Evolutionary conservation across 768 basidiomycete species (phyloP).

Genomic region (Boletales sp.): DNA sequence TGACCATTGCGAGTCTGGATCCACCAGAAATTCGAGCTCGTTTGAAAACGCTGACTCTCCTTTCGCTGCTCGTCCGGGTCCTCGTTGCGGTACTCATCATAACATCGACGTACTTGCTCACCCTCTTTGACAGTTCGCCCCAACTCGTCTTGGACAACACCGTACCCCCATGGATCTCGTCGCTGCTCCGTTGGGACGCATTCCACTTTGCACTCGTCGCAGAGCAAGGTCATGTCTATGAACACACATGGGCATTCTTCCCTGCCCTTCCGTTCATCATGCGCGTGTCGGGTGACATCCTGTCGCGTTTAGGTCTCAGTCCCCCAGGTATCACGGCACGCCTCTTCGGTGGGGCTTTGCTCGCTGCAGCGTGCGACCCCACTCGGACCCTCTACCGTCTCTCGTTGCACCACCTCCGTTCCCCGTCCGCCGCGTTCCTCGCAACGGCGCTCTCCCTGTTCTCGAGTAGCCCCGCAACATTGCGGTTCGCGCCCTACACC

Average conservation of each 20-base stretch:
- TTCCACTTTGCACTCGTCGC: constrained; percentile 80
- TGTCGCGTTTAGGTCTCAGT: constrained; percentile 10
- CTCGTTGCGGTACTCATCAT: constrained; percentile 16
- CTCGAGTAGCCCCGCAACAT: constrained; percentile 74
- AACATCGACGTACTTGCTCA: constrained; percentile 17
- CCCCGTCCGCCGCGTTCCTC: constrained; percentile 56
- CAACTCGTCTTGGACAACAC: constrained; percentile 13
- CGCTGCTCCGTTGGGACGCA: constrained; percentile 79
- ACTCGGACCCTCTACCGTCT: constrained; percentile 53
- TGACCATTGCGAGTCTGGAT: too few species aligned
- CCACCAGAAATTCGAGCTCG: constrained; percentile 6
- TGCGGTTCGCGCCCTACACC: constrained; percentile 68
- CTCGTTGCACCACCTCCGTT: constrained; percentile 53
- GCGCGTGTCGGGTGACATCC: constrained; percentile 30
- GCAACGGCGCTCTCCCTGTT: constrained; percentile 68
- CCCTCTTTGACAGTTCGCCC: constrained; percentile 28
- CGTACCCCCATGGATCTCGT: constrained; percentile 19
- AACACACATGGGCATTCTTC: constrained; percentile 88
- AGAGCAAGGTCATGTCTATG: constrained; percentile 51
- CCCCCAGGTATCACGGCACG: constrained; percentile 18
- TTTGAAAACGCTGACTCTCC: constrained; percentile 17
- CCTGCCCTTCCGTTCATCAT: constrained; percentile 63
- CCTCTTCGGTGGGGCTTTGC: constrained; percentile 36
- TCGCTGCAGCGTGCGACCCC: constrained; percentile 39
- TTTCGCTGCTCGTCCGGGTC: constrained; percentile 22